Conservation (phyloP, 1,284 basidiomycete genomes). For the Pseudozyma flocculosa region DNA sequence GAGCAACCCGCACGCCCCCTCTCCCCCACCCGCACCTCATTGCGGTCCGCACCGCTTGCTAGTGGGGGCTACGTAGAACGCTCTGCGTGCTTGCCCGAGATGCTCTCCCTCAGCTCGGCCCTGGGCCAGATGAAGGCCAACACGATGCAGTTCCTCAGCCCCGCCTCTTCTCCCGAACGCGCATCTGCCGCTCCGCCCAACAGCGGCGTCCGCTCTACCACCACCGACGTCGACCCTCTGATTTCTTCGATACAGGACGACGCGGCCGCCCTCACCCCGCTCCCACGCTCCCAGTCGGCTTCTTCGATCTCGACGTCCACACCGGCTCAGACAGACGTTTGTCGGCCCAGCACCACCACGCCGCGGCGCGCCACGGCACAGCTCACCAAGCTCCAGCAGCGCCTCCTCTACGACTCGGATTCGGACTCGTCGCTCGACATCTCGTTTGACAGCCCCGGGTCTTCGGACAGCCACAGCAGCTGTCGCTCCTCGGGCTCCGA, state of each 20-base stretch:
- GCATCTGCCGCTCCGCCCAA: neutral
- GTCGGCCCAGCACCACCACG: constrained; percentile 22
- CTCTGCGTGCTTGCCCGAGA: too few species aligned
- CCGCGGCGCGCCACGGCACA: constrained; percentile 15
- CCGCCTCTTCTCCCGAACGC: neutral
- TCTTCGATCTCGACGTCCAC: constrained; percentile 11
- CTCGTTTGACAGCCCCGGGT: constrained; percentile 18
- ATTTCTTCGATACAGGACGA: constrained; percentile 4
- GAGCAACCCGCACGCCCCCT: too few species aligned
- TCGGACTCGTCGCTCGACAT: constrained; percentile 25
- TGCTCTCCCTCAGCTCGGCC: neutral
- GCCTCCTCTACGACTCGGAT: constrained; percentile 36
- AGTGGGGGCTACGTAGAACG: too few species aligned
- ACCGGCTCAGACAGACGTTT: too few species aligned
- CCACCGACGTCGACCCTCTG: neutral
- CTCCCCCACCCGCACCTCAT: too few species aligned
- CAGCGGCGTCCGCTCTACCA: neutral
- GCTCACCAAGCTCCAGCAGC: constrained; percentile 29
- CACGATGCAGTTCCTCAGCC: neutral
- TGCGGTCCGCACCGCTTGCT: too few species aligned
- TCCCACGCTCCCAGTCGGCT: constrained; percentile 3
- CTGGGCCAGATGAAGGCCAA: neutral
- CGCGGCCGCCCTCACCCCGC: constrained; percentile 7
- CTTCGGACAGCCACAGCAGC: neutral
- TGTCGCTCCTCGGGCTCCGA: constrained; percentile 2